These are phyloP conservation scores for Eurotiales sp. DNA, from an alignment of 2,329 filamentous ascomycete genomes.

Conservation along the genomic window DNA sequence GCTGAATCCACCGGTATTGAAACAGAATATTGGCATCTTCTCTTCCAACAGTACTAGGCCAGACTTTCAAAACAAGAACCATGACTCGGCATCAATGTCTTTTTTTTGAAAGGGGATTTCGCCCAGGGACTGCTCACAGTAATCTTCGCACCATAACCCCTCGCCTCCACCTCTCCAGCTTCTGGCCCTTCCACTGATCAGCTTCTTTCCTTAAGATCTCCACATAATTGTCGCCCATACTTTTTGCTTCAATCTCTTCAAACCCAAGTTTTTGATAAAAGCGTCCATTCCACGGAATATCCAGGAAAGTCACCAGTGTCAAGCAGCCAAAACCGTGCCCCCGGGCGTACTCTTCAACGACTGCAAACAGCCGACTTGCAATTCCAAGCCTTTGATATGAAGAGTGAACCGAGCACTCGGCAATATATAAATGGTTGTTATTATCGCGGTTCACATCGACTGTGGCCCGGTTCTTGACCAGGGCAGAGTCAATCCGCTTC, in stretches of 20 bases:
- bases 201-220: slow-evolving; percentile 1
- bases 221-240: slow-evolving; percentile 3
- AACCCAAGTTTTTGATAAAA: slow-evolving; percentile 12
- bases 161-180: slow-evolving; percentile 2
- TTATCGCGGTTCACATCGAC: background rate
- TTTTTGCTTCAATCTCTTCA: background rate
- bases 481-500: background rate
- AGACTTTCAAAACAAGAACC: no score
- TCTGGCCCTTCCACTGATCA: slow-evolving; percentile 4
- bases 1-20: no score
- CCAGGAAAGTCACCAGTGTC: slow-evolving; percentile 10
- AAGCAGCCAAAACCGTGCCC: background rate
- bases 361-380: slow-evolving; percentile 17
- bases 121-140: no score
- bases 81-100: no score
- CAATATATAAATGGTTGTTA: slow-evolving; percentile 9
- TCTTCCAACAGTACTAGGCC: no score
- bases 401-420: slow-evolving; percentile 12
- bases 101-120: no score
- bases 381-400: slow-evolving; percentile 10
- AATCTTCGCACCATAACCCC: slow-evolving; percentile 9
- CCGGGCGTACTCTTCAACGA: slow-evolving; percentile 10
- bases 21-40: no score
- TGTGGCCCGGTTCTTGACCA: background rate
- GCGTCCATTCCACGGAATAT: slow-evolving; percentile 11